Conservation (phyloP, 441 rosid genomes). For the Gossypium gossypioides region DNA sequence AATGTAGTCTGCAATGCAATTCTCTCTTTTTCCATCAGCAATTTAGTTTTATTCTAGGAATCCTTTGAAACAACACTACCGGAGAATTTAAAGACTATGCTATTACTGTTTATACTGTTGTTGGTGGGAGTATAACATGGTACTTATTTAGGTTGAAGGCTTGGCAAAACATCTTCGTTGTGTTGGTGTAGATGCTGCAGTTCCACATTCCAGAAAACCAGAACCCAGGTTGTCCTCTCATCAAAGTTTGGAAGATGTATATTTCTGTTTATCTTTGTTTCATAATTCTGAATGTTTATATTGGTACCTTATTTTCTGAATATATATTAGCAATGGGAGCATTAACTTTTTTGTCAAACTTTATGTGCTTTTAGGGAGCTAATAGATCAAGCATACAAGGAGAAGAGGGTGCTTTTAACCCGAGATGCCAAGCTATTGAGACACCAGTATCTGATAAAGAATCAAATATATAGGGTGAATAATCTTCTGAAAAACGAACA, state of each 20-base stretch:
- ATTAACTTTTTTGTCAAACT: conserved; percentile 6
- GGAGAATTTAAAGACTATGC: neutral
- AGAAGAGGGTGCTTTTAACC: conserved; percentile 70
- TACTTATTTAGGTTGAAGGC: conserved; percentile 62
- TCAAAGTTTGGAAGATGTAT: neutral
- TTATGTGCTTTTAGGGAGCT: conserved; percentile 45
- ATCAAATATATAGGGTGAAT: conserved; percentile 69
- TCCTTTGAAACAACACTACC: neutral
- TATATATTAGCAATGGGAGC: neutral
- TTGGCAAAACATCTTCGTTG: conserved; percentile 90
- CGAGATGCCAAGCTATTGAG: conserved; percentile 79
- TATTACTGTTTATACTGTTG: neutral
- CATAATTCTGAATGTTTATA: neutral
- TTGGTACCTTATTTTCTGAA: neutral
- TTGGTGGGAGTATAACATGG: conserved; percentile 15
- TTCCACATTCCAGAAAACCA: conserved; percentile 57
- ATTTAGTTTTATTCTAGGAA: neutral
- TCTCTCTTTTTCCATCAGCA: neutral
- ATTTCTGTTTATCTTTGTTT: neutral
- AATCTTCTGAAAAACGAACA: conserved; percentile 82
- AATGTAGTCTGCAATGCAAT: neutral
- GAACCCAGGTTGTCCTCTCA: conserved; percentile 37
- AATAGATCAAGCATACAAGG: conserved; percentile 63
- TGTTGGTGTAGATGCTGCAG: conserved; percentile 84
- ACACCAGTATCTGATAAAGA: conserved; percentile 57